Percentiles rank a stretch among this genome's conserved stretches.
These are phyloP conservation scores for Rosa hybrid DNA, from an alignment of 331 rosid species.

Conservation along the genomic window DNA sequence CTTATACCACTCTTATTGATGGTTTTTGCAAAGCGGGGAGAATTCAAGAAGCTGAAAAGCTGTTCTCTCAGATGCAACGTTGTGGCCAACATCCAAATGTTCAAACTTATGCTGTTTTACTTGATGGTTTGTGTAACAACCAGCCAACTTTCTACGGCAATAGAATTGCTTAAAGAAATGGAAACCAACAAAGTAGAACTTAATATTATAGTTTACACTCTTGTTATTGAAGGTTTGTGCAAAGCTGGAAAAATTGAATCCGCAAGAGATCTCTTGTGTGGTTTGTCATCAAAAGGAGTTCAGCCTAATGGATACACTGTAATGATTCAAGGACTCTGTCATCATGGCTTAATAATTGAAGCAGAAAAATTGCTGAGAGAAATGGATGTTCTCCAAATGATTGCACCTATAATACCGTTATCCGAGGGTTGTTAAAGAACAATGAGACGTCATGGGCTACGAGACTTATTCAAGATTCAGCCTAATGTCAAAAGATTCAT, in stretches of 20 bases:
- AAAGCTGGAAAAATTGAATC: not conserved
- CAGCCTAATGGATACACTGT: not conserved
- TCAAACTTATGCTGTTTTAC: too few species aligned
- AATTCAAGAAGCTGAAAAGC: not conserved
- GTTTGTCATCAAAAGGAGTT: not conserved
- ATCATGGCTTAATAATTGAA: not conserved
- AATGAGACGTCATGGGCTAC: not conserved
- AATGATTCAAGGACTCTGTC: not conserved
- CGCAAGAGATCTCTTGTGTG: not conserved
- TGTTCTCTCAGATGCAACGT: not conserved
- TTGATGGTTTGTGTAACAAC: not conserved
- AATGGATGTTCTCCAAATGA: not conserved
- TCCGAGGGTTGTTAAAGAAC: too few species aligned
- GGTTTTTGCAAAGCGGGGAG: not conserved
- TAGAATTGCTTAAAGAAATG: not conserved
- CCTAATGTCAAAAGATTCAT: not conserved
- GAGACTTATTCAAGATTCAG: not conserved
- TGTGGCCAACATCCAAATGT: not conserved
- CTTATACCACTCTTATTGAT: too few species aligned
- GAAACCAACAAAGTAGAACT: not conserved
- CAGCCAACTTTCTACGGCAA: not conserved
- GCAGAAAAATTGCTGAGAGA: not conserved
- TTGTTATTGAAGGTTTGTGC: not conserved
- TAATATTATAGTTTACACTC: not conserved
- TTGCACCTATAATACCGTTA: too few species aligned